These are phyloP conservation scores for Calonectria crousiana DNA, from an alignment of 2,329 filamentous ascomycete genomes.

Conservation along the genomic window DNA sequence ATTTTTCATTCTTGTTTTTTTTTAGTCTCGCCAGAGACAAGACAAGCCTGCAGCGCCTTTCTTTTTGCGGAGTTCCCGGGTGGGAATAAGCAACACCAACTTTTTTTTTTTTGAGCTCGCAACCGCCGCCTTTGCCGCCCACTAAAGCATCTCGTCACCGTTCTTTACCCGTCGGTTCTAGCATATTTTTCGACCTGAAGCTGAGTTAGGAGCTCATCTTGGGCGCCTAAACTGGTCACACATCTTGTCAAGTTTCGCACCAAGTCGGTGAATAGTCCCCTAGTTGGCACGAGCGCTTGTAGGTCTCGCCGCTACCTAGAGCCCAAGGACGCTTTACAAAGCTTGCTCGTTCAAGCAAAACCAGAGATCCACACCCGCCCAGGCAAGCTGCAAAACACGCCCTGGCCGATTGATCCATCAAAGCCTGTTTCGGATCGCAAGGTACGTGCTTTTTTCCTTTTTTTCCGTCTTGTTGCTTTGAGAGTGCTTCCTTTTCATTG, in stretches of 20 bases:
- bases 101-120: background rate
- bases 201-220: slow-evolving; percentile 10
- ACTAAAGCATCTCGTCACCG: background rate
- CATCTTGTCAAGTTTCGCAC: slow-evolving; percentile 11
- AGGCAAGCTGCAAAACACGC: slow-evolving; percentile 24
- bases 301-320: background rate
- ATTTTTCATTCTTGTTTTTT: background rate
- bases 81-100: slow-evolving; percentile 2
- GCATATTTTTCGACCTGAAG: background rate
- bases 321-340: background rate
- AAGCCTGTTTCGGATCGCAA: slow-evolving; percentile 22
- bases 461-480: slow-evolving; percentile 12
- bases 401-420: slow-evolving; percentile 18
- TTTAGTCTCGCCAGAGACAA: background rate
- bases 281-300: slow-evolving; percentile 10
- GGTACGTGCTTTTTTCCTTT: slow-evolving; percentile 25
- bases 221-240: slow-evolving; percentile 13
- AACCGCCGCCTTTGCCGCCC: slow-evolving; percentile 13
- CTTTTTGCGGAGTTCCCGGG: slow-evolving; percentile 3
- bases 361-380: slow-evolving; percentile 8
- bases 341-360: slow-evolving; percentile 6
- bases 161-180: slow-evolving; percentile 6
- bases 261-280: background rate
- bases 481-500: slow-evolving; percentile 1
- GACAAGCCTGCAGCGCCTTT: background rate